Evolutionary conservation across 1,284 basidiomycete species (phyloP), one percentile per base, ranked within the genome.

Genomic region (Apiotrichum gracile): DNA sequence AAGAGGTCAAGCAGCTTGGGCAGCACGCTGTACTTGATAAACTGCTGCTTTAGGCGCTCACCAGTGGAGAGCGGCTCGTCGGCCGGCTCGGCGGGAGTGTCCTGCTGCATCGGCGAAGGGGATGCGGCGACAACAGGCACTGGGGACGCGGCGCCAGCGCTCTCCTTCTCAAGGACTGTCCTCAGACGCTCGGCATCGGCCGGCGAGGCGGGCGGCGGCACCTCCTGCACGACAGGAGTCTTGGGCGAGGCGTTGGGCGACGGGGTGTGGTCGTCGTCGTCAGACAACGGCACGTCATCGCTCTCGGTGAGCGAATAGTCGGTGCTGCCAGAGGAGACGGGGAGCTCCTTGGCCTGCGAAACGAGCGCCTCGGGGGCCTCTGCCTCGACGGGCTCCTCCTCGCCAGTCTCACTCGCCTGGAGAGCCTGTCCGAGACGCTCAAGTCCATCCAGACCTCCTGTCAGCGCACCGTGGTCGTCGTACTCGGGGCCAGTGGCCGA

Each of bases 351-450:
- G 0, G 85, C 81, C 22, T 83, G 64, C 7, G 67, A 70, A 21
- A 75, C 82, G 55, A 84, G 83, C 22, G 82, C 77, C 31, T 85
- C 85, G 33, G 83, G 81, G 8, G 37, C 27, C 16, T 47, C 47
- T 4, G 10, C 14, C 17, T 16, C 6, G 17, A 29, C 25, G 10
- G 24, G 35, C 12, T 19, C n/a, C 22, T 80, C 80, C 4, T 80
- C 65, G 8, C 65, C 63, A 5, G 59, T 54, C 13, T 70, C 69
- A 29, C 72, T 72, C 10, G 66, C 82, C 22, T 81, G 79, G 26
- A 92, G 86, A 7, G 91, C 87, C 43, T 84, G 83, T 0, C 90
- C 87, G 4, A 96, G 78, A 50, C 86, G 84, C 69, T 92, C 89
- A 49, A 94, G 77, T 16, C 85, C 84, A 12, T 84, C 78, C 1